Base-by-base conservation (phyloP, 192 early-diverging fungal species). In the Dimargaris verticillata region DNA sequence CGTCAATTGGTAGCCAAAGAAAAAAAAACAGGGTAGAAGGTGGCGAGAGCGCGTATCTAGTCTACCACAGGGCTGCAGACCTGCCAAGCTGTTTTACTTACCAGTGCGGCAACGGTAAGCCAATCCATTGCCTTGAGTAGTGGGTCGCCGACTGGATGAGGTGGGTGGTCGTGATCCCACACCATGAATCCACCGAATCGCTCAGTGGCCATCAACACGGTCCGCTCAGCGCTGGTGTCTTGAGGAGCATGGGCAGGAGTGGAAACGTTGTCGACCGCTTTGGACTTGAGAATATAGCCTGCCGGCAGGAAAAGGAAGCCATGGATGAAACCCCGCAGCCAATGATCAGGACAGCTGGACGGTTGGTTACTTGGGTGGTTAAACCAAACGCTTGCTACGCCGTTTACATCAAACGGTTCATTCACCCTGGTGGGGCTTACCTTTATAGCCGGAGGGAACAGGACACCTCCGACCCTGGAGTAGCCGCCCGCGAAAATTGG, bases 151-250 rank as follows among this genome's bases (percentile, higher is more conserved):
- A 22, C 22, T 10, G 55, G 55, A 18, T 58, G 55, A 18, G 55
- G 55, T 25, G 55, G 55, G 15, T 22, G 55, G 28, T 58, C 55
- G 22, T 58, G 55, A 22, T 58, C 55, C 55, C 55, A 58, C 13
- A 58, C 55, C 55, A 58, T 58, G 41, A 58, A 58, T 17, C 55
- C 55, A 18, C 55, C 55, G 55, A 58, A 58, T 42, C 28, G 1
- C 18, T 41, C 22, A 29, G 41, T 42, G 28, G 55, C 55, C 55
- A 58, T 28, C 3, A 58, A 28, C 22, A 58, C 55, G 7, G 28
- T 13, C 2, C 55, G 55, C 22, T 58, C 55, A 4, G 5, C 15
- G 10, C 1, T 2, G 12, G 18, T 11, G 17, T 18, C 13, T 14
- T 28, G 49, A n/a, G 6, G 18, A n/a, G 10, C 49, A 5, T 13